These are phyloP conservation scores for Camellia oleifera DNA, from an alignment of 179 eudicot species.

Conservation along the genomic window DNA sequence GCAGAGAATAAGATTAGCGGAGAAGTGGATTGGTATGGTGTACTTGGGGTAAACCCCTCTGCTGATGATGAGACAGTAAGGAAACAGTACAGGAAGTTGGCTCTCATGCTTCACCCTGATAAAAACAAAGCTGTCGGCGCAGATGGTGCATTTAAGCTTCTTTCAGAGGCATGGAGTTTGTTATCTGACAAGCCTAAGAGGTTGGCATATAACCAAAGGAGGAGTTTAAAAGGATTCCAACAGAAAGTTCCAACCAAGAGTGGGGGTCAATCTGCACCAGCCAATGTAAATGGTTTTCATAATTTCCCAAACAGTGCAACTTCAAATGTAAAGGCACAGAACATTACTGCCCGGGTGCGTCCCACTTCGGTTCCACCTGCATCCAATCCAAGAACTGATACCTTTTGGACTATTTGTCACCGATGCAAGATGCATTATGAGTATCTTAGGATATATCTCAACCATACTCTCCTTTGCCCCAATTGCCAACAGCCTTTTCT, in stretches of 20 bases:
- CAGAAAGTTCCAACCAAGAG: conserved; percentile 36
- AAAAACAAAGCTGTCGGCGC: conserved; percentile 89
- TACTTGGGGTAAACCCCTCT: conserved; percentile 70
- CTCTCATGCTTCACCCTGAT: conserved; percentile 90
- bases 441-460: conserved; percentile 69
- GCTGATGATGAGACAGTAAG: conserved; percentile 74
- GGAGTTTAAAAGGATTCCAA: conserved; percentile 40
- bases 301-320: conserved; percentile 39
- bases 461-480: conserved; percentile 79
- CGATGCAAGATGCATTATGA: conserved; percentile 94
- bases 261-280: conserved; percentile 37
- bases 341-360: conserved; percentile 25
- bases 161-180: conserved; percentile 93
- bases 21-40: conserved; percentile 86
- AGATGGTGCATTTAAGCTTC: conserved; percentile 92
- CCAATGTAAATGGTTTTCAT: conserved; percentile 57
- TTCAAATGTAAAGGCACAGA: conserved; percentile 31
- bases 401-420: conserved; percentile 92
- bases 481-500: conserved; percentile 67
- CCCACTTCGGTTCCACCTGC: conserved; percentile 25
- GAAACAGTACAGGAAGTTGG: conserved; percentile 80
- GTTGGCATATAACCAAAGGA: conserved; percentile 61
- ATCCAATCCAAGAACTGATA: conserved; percentile 38
- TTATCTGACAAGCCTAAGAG: conserved; percentile 79
- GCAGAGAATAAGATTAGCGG: conserved; percentile 79